These are phyloP conservation scores for Hypericum androsaemum DNA, from an alignment of 345 rosid genomes.

Conservation along the genomic window DNA sequence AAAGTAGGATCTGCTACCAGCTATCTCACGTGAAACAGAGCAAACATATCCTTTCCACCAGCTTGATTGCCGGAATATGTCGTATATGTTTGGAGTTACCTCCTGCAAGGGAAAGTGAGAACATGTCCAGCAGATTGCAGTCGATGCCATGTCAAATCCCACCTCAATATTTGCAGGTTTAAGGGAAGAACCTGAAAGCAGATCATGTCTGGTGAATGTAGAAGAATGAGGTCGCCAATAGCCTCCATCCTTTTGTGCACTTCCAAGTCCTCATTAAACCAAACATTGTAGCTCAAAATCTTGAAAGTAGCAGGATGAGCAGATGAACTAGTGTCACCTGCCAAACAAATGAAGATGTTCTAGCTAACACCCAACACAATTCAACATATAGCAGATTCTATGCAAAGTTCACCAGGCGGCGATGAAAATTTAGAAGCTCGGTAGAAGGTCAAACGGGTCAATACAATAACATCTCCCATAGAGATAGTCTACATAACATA, in stretches of 20 bases:
- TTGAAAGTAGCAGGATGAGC: constrained; percentile 34
- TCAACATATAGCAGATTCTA: too few species aligned
- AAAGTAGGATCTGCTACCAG: constrained; percentile 45
- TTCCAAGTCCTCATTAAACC: constrained; percentile 95
- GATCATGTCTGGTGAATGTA: constrained; percentile 79
- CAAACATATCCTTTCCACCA: constrained; percentile 88
- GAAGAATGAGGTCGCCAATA: constrained; percentile 57
- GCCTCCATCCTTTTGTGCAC: constrained; percentile 70
- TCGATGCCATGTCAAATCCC: constrained; percentile 1
- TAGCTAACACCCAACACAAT: neutral
- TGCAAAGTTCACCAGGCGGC: too few species aligned
- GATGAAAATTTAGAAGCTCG: neutral
- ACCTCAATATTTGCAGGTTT: neutral
- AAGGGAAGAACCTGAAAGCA: constrained; percentile 68
- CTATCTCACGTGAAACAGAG: constrained; percentile 42
- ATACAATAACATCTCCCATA: too few species aligned
- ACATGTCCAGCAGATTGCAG: neutral
- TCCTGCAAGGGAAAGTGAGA: constrained; percentile 36
- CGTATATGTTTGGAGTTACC: constrained; percentile 67
- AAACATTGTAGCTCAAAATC: constrained; percentile 87
- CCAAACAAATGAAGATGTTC: constrained; percentile 9
- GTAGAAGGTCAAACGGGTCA: neutral
- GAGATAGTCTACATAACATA: too few species aligned
- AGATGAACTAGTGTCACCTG: constrained; percentile 32
- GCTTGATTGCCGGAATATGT: constrained; percentile 41